phyloP scores from a whole-genome alignment of 768 basidiomycete species.

The Phanerochaete carnosa region DNA sequence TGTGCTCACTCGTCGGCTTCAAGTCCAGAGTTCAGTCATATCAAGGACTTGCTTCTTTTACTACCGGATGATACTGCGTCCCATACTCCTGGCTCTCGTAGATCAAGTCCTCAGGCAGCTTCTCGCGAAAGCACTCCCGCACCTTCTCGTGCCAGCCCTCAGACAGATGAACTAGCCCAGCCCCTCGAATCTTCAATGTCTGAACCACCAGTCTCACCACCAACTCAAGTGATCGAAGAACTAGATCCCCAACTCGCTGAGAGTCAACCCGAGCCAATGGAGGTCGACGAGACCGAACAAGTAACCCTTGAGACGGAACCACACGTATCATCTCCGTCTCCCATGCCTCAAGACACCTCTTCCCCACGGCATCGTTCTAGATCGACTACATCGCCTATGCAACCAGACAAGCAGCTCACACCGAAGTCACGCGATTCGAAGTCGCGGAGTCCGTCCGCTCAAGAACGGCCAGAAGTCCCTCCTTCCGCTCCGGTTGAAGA shows the following conservation, averaged over 20 bases:
- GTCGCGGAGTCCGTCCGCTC: not conserved
- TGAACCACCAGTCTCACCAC: conserved; percentile 18
- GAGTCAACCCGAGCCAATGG: not conserved
- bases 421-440: not conserved
- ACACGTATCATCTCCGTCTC: not conserved
- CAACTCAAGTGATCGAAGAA: not conserved
- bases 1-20: not conserved
- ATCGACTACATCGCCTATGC: not conserved
- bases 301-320: not conserved
- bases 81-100: not conserved
- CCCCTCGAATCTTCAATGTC: conserved; percentile 21
- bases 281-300: not conserved
- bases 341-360: not conserved
- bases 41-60: not conserved
- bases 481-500: not conserved
- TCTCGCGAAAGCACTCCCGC: not conserved
- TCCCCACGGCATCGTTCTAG: not conserved
- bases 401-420: not conserved
- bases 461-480: not conserved
- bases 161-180: not conserved
- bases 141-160: not conserved
- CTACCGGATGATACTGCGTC: not conserved
- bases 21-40: not conserved
- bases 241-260: not conserved
- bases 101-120: not conserved